Evolutionary conservation across 352 stramenopile genomes (phyloP).

Genomic region (Phytophthora colocasiae): DNA sequence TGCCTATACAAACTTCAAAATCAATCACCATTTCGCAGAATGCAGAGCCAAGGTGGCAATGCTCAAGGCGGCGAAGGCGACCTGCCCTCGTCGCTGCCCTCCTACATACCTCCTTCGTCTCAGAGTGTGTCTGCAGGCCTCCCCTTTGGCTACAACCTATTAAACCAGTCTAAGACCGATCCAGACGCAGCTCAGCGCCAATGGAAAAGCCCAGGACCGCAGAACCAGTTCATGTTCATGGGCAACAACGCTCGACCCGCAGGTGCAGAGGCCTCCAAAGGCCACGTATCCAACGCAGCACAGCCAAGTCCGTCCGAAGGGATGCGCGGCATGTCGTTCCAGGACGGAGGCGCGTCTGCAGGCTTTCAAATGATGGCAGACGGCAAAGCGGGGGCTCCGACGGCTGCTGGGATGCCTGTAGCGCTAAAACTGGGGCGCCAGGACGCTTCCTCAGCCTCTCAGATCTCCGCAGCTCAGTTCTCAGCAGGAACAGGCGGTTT

Average conservation of each 20-base stretch:
- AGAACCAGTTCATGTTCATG: slow-evolving; percentile 62
- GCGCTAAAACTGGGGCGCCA: slow-evolving; percentile 45
- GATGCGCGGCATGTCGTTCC: slow-evolving; percentile 70
- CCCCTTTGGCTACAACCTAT: slow-evolving; percentile 46
- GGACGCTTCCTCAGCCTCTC: slow-evolving; percentile 38
- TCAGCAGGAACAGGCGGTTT: slow-evolving; percentile 81
- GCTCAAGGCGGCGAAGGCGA: slow-evolving; percentile 48
- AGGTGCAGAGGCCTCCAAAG: slow-evolving; percentile 11
- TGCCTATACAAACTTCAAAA: slow-evolving; percentile 6
- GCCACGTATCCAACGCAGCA: not conserved
- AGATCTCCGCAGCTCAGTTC: slow-evolving; percentile 84
- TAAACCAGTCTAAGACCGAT: slow-evolving; percentile 41
- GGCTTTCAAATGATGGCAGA: slow-evolving; percentile 35
- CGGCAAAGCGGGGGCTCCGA: slow-evolving; percentile 31
- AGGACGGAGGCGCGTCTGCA: slow-evolving; percentile 37
- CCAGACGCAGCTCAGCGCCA: slow-evolving; percentile 44
- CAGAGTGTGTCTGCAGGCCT: slow-evolving; percentile 18
- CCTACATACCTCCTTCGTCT: slow-evolving; percentile 62
- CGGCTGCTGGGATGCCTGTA: slow-evolving; percentile 14
- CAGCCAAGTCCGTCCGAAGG: slow-evolving; percentile 61
- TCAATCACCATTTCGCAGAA: not conserved
- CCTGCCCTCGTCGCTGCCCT: slow-evolving; percentile 76
- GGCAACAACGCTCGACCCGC: slow-evolving; percentile 23
- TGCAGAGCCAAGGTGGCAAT: slow-evolving; percentile 33
- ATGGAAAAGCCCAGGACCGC: slow-evolving; percentile 55